Evolutionary conservation across 352 stramenopile species (phyloP), one percentile per base, ranked within the genome.

Genomic region (Globisporangium mamillatum): DNA sequence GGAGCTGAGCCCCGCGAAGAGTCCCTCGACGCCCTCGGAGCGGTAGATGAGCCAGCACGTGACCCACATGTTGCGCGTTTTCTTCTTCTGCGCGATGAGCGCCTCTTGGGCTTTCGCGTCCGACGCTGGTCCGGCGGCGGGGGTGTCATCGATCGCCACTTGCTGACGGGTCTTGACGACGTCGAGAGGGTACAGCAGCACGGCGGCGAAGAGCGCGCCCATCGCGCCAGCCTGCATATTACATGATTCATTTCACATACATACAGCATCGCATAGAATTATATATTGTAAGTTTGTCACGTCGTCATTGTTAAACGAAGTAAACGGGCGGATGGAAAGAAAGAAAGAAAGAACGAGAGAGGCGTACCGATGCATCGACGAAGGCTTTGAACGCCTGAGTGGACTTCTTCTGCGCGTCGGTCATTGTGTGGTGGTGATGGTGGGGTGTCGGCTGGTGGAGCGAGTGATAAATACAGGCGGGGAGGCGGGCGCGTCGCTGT

Each of bases 101-200:
- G 71, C 73, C 29, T 41, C 60, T 32, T 81, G 72, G 34, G 41
- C 57, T 34, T 78, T 79, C 32, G 62, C 56, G 20, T 78, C 60
- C n/a, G 46, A 62, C 41, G 50, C 60, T 36, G 34, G 1, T 38
- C 34, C 34, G 34, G 34, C 34, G 34, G 18, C 74, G 56, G 55
- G 72, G 65, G 67, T 77, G 41, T 81, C 60, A 62, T 77, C 67
- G 32, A 87, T 74, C 14, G 80, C 75, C 27, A 81, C 82, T 59
- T 94, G 86, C 54, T 84, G 80, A 16, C 84, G 82, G 6, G 84
- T 92, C 77, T 94, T 94, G 46, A 88, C 84, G 29, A 92, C 79
- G 54, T 94, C 86, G 68, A 94, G 68, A 25, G 86, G 86, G 56
- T 92, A 92, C 38, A 94, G 73, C 65, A 90, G 72, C 57, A 94